Evolutionary conservation across 1,139 yeast genomes (phyloP).

Genomic region (Hansenula lynferdii): DNA sequence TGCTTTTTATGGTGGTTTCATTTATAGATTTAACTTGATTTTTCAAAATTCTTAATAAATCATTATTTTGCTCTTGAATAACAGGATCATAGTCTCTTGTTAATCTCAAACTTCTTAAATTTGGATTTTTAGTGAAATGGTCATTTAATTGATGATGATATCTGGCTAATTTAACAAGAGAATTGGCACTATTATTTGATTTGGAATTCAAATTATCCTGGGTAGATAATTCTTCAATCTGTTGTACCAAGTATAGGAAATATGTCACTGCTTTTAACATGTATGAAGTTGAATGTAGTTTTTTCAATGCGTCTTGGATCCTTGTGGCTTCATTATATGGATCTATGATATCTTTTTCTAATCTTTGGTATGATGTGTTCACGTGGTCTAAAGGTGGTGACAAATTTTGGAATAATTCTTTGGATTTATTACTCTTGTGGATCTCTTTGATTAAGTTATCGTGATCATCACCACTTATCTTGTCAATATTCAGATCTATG

Average conservation of each 20-base stretch:
- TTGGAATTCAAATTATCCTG: constrained; percentile 5
- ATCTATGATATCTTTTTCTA: constrained; percentile 60
- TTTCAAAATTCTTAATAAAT: constrained; percentile 3
- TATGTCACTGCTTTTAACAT: constrained; percentile 65
- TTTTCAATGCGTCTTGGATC: constrained; percentile 60
- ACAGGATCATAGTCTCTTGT: constrained; percentile 39
- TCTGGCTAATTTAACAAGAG: constrained; percentile 9
- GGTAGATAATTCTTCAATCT: constrained; percentile 36
- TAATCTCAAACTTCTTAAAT: constrained; percentile 39
- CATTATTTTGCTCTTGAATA: neutral
- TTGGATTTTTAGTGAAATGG: constrained; percentile 35
- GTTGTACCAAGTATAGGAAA: constrained; percentile 63
- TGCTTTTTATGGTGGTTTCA: constrained; percentile 10
- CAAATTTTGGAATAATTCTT: constrained; percentile 36
- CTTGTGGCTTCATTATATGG: constrained; percentile 63
- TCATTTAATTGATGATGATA: constrained; percentile 26
- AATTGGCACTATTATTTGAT: constrained; percentile 4
- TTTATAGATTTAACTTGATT: constrained; percentile 9
- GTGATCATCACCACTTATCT: constrained; percentile 49
- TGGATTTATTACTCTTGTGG: constrained; percentile 39
- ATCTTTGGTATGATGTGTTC: constrained; percentile 55
- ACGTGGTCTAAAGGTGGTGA: constrained; percentile 54
- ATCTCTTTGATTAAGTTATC: constrained; percentile 53
- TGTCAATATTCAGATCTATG: constrained; percentile 53
- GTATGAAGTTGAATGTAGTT: constrained; percentile 65